phyloP scores from a whole-genome alignment of 768 basidiomycete genomes.

The Amanita inopinata region DNA sequence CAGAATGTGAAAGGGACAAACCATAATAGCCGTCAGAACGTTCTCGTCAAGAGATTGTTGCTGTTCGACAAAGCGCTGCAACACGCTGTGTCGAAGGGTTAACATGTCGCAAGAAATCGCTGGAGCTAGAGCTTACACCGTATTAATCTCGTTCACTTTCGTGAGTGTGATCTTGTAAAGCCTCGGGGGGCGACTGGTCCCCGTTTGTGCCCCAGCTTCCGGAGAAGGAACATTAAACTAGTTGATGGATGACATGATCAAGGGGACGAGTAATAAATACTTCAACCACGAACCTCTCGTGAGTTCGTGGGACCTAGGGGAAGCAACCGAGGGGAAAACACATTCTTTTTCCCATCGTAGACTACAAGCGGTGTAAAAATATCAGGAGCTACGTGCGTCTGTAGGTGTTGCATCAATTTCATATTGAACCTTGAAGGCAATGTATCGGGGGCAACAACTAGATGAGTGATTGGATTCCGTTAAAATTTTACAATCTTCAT shows the following conservation, averaged over 20 bases:
- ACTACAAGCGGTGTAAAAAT: constrained; percentile 66
- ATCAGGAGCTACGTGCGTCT: constrained; percentile 44
- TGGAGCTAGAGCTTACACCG: constrained; percentile 18
- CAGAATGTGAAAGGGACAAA: constrained; percentile 16
- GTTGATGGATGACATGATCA: constrained; percentile 5
- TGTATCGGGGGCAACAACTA: constrained; percentile 4
- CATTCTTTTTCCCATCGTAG: constrained; percentile 76
- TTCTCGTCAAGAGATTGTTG: constrained; percentile 58
- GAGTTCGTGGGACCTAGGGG: constrained; percentile 43
- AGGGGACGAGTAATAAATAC: neutral
- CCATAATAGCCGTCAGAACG: constrained; percentile 53
- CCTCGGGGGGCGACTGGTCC: constrained; percentile 44
- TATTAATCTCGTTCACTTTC: constrained; percentile 48
- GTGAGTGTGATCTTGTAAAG: constrained; percentile 58
- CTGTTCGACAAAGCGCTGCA: constrained; percentile 53
- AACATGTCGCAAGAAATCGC: neutral
- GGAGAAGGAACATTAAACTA: constrained; percentile 56
- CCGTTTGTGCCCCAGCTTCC: constrained; percentile 24
- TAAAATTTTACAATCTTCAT: neutral
- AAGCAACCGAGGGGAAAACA: constrained; percentile 51
- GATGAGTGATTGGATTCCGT: neutral
- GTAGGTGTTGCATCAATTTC: constrained; percentile 57
- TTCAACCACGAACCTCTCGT: constrained; percentile 35
- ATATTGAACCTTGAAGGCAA: constrained; percentile 38
- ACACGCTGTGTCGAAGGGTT: constrained; percentile 32